Evolutionary conservation across 2,329 filamentous ascomycete species (phyloP).

Genomic region (Epichloe typhina): DNA sequence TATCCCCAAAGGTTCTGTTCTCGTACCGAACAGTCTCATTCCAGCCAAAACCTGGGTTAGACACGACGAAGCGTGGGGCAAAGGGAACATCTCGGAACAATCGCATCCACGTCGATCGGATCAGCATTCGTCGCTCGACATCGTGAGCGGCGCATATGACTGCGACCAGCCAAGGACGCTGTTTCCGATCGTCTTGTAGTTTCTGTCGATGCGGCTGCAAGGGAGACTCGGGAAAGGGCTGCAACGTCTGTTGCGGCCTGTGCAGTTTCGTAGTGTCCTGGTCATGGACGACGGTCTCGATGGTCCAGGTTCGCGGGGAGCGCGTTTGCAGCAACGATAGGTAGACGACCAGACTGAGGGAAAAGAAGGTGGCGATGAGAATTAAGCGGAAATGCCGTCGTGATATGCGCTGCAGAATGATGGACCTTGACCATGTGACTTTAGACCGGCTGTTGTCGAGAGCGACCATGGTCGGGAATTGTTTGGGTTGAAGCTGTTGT

Average conservation of each 20-base stretch:
- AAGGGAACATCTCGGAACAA: constrained; percentile 17
- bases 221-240: constrained; percentile 15
- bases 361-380: background rate
- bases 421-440: background rate
- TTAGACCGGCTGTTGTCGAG: background rate
- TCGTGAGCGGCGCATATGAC: constrained; percentile 18
- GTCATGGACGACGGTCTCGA: constrained; percentile 5
- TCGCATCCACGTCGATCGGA: constrained; percentile 20
- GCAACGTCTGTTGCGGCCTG: constrained; percentile 8
- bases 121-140: constrained; percentile 16
- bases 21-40: constrained; percentile 14
- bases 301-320: constrained; percentile 1
- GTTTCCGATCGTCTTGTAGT: background rate
- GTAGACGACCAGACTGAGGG: background rate
- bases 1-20: constrained; percentile 20
- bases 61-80: constrained; percentile 18
- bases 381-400: background rate
- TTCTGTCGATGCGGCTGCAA: constrained; percentile 4
- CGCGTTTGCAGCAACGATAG: background rate
- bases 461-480: background rate
- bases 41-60: constrained; percentile 17
- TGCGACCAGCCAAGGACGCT: constrained; percentile 15
- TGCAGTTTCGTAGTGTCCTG: background rate
- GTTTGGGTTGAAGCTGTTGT: background rate
- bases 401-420: background rate